phyloP scores from a whole-genome alignment of 805 yeast species.

The Saccharomyces mikatae region DNA sequence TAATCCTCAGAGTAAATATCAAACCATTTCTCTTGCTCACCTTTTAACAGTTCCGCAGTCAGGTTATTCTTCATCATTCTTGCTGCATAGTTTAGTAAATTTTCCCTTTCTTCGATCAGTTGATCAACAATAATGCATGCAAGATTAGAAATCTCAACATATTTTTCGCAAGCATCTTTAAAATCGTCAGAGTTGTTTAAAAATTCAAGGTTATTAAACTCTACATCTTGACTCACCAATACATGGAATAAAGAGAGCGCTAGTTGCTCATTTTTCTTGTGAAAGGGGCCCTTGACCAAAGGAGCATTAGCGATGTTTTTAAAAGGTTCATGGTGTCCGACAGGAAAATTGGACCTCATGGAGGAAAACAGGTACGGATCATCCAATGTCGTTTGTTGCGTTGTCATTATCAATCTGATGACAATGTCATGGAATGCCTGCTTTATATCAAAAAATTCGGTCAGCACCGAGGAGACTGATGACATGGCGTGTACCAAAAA shows the following conservation, averaged over 20 bases:
- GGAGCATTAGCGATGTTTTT: not conserved
- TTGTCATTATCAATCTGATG: constrained; percentile 51
- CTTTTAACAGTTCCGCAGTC: constrained; percentile 47
- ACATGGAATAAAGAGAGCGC: constrained; percentile 39
- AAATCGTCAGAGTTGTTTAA: constrained; percentile 27
- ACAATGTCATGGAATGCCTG: constrained; percentile 61
- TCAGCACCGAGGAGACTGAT: constrained; percentile 27
- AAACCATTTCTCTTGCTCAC: constrained; percentile 34
- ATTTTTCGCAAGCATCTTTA: constrained; percentile 27
- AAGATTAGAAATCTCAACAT: constrained; percentile 31
- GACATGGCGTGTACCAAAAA: constrained; percentile 26
- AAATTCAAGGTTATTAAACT: constrained; percentile 31
- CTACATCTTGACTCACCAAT: constrained; percentile 41
- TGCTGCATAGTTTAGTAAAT: constrained; percentile 60
- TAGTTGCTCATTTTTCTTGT: constrained; percentile 5
- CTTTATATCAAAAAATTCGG: constrained; percentile 69
- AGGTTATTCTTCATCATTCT: constrained; percentile 67
- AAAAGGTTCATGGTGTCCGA: constrained; percentile 25
- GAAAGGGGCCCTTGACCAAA: not conserved
- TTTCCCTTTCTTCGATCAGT: constrained; percentile 59
- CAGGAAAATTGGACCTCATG: constrained; percentile 45
- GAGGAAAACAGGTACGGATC: constrained; percentile 71
- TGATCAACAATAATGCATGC: constrained; percentile 41
- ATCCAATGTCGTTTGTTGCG: constrained; percentile 59
- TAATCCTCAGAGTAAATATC: constrained; percentile 23